phyloP scores from a whole-genome alignment of 352 stramenopile genomes.

The Pilasporangium apinafurcum region DNA sequence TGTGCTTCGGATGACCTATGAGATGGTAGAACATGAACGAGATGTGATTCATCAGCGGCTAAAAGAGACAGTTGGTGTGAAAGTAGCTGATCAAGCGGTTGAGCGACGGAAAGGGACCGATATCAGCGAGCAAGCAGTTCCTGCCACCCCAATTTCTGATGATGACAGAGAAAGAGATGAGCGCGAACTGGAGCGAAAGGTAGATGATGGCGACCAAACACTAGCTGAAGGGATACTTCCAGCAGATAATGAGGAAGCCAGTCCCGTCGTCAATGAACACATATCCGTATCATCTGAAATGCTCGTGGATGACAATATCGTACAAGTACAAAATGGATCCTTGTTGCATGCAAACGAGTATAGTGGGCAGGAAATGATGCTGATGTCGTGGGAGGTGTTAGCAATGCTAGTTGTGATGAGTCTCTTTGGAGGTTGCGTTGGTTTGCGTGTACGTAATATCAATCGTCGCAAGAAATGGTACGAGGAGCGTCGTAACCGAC shows the following conservation, averaged over 20 bases:
- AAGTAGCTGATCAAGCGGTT: background rate
- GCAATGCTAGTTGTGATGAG: conserved; percentile 29
- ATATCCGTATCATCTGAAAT: too few relatives aligned
- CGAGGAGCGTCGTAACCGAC: conserved; percentile 22
- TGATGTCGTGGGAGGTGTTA: conserved; percentile 35
- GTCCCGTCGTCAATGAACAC: too few relatives aligned
- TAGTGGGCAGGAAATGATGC: conserved; percentile 7
- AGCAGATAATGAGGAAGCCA: background rate
- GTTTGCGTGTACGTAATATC: conserved; percentile 34
- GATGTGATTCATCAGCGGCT: conserved; percentile 34
- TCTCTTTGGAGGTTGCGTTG: conserved; percentile 37
- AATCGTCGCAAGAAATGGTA: conserved; percentile 49
- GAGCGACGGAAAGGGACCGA: background rate
- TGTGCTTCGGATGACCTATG: conserved; percentile 39
- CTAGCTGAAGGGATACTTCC: background rate
- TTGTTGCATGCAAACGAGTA: background rate
- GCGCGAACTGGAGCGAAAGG: background rate
- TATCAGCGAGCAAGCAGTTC: too few relatives aligned
- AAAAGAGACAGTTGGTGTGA: conserved; percentile 18
- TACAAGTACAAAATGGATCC: background rate
- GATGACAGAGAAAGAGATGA: background rate
- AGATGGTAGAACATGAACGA: conserved; percentile 52
- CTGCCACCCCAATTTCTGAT: background rate
- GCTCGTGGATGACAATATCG: background rate
- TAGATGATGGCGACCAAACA: background rate